A percentile compares a stretch with the other conserved stretches of the same genome.
Conservation (phyloP, 768 basidiomycete species). For the Tylopilus rubrobrunneus region DNA sequence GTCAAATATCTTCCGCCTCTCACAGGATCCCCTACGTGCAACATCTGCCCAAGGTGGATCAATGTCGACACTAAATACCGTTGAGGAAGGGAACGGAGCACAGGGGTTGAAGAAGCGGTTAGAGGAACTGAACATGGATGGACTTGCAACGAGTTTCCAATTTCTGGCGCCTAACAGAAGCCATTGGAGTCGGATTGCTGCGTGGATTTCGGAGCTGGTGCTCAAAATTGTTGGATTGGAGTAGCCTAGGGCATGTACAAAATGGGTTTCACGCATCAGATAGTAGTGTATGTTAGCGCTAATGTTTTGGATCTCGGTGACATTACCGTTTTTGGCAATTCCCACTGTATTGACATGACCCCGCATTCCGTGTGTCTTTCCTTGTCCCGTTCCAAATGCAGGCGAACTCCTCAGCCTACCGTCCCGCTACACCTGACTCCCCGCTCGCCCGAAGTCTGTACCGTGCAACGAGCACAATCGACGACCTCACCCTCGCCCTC, state of each 20-base stretch:
- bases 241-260: slow-evolving; percentile 17
- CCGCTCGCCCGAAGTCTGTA: slow-evolving; percentile 48
- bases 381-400: slow-evolving; percentile 22
- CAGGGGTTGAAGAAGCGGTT: slow-evolving; percentile 51
- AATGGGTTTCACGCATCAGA: slow-evolving; percentile 6
- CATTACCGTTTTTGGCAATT: slow-evolving; percentile 15
- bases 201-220: slow-evolving; percentile 69
- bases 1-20: slow-evolving; percentile 72
- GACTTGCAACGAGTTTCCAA: slow-evolving; percentile 66
- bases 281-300: slow-evolving; percentile 5
- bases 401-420: slow-evolving; percentile 21
- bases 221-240: slow-evolving; percentile 44
- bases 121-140: slow-evolving; percentile 70
- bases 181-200: slow-evolving; percentile 60
- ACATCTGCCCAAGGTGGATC: slow-evolving; percentile 46
- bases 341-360: slow-evolving; percentile 10
- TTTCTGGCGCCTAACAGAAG: slow-evolving; percentile 58
- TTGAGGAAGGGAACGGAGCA: slow-evolving; percentile 47
- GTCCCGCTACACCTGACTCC: slow-evolving; percentile 48
- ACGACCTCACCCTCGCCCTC: slow-evolving; percentile 74
- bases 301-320: too few species aligned
- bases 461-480: slow-evolving; percentile 59
- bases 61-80: slow-evolving; percentile 58
- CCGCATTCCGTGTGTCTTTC: slow-evolving; percentile 1
- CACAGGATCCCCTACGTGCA: slow-evolving; percentile 50